These are phyloP conservation scores for Yamagishiella unicocca DNA, from an alignment of 139 green algal species.

Conservation along the genomic window DNA sequence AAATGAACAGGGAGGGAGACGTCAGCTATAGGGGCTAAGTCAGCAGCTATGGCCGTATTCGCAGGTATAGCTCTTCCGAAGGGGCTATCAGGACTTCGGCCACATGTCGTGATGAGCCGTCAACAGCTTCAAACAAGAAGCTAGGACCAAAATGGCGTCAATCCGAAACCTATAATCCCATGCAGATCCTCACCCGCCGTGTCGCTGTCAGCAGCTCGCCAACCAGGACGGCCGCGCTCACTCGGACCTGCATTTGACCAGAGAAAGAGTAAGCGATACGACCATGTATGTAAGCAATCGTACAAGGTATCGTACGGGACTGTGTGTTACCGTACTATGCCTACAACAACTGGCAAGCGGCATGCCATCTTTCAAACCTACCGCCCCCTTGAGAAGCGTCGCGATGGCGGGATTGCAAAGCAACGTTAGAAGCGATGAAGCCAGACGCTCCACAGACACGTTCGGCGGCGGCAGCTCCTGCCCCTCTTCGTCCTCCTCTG, in stretches of 20 bases:
- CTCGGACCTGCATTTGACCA: constrained; percentile 19
- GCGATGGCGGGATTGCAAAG: neutral
- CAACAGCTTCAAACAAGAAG: too few relatives aligned
- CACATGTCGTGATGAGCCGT: too few relatives aligned
- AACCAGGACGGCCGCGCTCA: neutral
- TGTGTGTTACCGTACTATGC: too few relatives aligned
- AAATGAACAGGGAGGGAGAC: neutral
- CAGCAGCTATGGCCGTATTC: too few relatives aligned
- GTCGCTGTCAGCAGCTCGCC: constrained; percentile 16
- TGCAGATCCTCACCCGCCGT: neutral
- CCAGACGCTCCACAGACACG: neutral
- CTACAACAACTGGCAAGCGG: too few relatives aligned
- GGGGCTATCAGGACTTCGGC: too few relatives aligned
- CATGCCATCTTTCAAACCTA: neutral
- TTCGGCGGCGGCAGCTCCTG: neutral
- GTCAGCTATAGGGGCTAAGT: too few relatives aligned
- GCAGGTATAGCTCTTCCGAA: too few relatives aligned
- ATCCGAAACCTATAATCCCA: neutral
- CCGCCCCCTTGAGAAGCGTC: neutral
- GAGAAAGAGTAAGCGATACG: too few relatives aligned
- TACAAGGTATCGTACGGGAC: too few relatives aligned
- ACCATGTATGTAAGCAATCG: too few relatives aligned
- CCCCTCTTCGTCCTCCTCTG: neutral
- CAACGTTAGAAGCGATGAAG: neutral
- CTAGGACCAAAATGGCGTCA: neutral